Conservation (phyloP, 129 eudicot genomes). For the Silybum marianum region DNA sequence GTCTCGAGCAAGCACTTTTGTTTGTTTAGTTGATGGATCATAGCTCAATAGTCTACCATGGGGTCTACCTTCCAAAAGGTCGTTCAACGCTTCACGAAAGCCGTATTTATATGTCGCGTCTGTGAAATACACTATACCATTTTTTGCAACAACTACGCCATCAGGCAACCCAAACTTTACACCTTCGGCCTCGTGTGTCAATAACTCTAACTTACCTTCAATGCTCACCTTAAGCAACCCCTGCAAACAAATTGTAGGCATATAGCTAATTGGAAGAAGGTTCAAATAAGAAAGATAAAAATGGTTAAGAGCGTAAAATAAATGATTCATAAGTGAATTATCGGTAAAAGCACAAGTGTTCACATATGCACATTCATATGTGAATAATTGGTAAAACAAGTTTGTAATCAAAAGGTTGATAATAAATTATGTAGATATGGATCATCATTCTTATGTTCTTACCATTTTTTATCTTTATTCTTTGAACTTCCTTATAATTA, state of each 20-base stretch:
- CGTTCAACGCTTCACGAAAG: not conserved
- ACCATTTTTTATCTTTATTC: too few species aligned
- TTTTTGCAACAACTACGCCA: constrained; percentile 25
- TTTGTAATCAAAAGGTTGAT: too few species aligned
- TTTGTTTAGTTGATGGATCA: constrained; percentile 57
- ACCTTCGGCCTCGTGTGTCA: constrained; percentile 29
- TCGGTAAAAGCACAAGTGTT: too few species aligned
- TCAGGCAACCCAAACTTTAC: constrained; percentile 8
- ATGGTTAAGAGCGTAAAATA: too few species aligned
- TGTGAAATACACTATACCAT: constrained; percentile 31
- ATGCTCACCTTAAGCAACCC: constrained; percentile 24
- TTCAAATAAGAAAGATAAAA: too few species aligned
- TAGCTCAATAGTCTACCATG: constrained; percentile 74
- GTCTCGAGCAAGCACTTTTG: constrained; percentile 55
- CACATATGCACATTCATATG: too few species aligned
- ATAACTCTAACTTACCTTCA: constrained; percentile 22
- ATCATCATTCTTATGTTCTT: too few species aligned
- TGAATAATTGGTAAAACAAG: too few species aligned
- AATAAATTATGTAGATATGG: too few species aligned
- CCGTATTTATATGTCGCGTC: constrained; percentile 17
- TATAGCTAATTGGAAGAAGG: not conserved
- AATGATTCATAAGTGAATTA: too few species aligned
- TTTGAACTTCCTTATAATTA: too few species aligned
- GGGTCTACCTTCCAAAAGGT: constrained; percentile 46
- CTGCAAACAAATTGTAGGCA: constrained; percentile 4